These are phyloP conservation scores for Porcisia hertigi DNA, from an alignment of 208 protist species.

Conservation along the genomic window DNA sequence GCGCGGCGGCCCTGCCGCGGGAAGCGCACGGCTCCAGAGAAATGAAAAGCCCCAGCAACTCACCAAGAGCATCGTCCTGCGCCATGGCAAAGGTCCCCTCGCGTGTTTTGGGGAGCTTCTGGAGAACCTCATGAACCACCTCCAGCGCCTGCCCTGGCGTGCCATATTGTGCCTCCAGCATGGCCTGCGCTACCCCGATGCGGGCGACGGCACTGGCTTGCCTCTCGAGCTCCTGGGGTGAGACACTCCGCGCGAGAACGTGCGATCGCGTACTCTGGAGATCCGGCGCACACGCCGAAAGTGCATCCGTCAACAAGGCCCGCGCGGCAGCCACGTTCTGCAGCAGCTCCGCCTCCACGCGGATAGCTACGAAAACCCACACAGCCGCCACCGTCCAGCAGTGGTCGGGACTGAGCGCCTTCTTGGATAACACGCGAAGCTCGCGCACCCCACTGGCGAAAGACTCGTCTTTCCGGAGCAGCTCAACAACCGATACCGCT, in stretches of 20 bases:
- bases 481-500: background rate
- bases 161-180: conserved; percentile 33
- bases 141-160: conserved; percentile 52
- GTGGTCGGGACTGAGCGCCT: conserved; percentile 45
- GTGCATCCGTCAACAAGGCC: conserved; percentile 42
- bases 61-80: conserved; percentile 48
- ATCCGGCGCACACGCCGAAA: conserved; percentile 20
- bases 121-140: conserved; percentile 60
- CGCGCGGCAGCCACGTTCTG: conserved; percentile 30
- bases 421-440: conserved; percentile 48
- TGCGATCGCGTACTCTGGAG: conserved; percentile 15
- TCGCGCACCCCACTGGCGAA: conserved; percentile 20
- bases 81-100: conserved; percentile 54
- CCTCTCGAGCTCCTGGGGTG: conserved; percentile 46
- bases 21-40: conserved; percentile 56
- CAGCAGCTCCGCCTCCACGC: conserved; percentile 55
- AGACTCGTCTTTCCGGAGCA: conserved; percentile 21
- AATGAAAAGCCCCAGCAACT: conserved; percentile 67
- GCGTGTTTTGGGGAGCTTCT: conserved; percentile 63
- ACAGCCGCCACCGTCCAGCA: conserved; percentile 41
- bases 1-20: conserved; percentile 58
- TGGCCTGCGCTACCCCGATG: conserved; percentile 33
- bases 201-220: conserved; percentile 43
- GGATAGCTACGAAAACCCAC: conserved; percentile 72
- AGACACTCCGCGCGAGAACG: conserved; percentile 9